These are phyloP conservation scores for Diaporthe australafricana DNA, from an alignment of 2,329 filamentous ascomycete genomes.

Conservation along the genomic window DNA sequence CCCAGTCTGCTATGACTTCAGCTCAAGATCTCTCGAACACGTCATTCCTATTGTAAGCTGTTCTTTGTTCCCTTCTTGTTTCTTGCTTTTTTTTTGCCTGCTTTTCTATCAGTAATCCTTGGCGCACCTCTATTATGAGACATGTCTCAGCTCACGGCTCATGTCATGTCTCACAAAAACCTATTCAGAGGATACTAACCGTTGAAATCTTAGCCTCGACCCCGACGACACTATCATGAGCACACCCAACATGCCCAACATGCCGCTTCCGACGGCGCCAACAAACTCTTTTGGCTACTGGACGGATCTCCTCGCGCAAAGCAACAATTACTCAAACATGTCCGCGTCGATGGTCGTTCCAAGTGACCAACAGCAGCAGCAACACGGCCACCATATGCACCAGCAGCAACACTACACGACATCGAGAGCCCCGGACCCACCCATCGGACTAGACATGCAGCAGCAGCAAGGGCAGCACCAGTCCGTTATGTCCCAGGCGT, in stretches of 20 bases:
- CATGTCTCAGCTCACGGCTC: conserved; percentile 31
- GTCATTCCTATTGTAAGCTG: conserved; percentile 36
- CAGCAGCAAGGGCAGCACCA: conserved; percentile 30
- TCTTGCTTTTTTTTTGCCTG: not conserved
- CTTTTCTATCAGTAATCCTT: not conserved
- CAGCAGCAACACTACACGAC: conserved; percentile 38
- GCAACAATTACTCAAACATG: conserved; percentile 33
- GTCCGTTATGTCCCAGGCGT: conserved; percentile 26
- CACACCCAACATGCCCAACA: conserved; percentile 34
- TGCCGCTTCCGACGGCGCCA: conserved; percentile 35
- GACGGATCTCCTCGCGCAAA: conserved; percentile 35
- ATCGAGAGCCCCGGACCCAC: conserved; percentile 35
- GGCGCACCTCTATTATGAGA: conserved; percentile 15
- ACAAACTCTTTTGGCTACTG: conserved; percentile 38
- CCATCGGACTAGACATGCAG: conserved; percentile 36
- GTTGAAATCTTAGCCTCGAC: conserved; percentile 31
- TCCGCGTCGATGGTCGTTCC: conserved; percentile 33
- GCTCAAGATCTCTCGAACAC: conserved; percentile 38
- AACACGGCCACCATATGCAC: conserved; percentile 23
- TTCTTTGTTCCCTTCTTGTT: not conserved
- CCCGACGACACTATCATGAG: conserved; percentile 38
- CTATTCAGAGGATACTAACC: conserved; percentile 28
- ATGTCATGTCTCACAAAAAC: conserved; percentile 29
- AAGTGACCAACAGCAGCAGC: conserved; percentile 33
- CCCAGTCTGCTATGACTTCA: conserved; percentile 35